phyloP scores from a whole-genome alignment of 1,284 basidiomycete species.

The Hypsizygus ulmarius region DNA sequence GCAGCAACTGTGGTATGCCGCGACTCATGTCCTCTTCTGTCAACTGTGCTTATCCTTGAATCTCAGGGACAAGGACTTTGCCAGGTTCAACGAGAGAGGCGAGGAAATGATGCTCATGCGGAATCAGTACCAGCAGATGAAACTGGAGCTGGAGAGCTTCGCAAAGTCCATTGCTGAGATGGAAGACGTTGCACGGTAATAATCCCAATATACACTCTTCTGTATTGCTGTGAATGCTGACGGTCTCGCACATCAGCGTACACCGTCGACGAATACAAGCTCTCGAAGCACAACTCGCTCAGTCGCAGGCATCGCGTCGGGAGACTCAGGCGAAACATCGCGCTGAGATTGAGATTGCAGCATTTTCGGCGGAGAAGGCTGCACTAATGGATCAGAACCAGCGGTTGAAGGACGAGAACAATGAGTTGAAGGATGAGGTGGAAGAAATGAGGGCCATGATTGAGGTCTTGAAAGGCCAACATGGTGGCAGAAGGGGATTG shows the following conservation, averaged over 20 bases:
- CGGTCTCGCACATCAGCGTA: conserved; percentile 32
- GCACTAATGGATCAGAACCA: conserved; percentile 46
- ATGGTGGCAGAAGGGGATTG: conserved; percentile 46
- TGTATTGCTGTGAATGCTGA: conserved; percentile 14
- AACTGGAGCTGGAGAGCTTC: conserved; percentile 55
- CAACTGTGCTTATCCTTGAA: neutral
- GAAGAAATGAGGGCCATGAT: conserved; percentile 72
- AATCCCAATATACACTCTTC: conserved; percentile 2
- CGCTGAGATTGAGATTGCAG: conserved; percentile 33
- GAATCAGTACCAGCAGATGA: conserved; percentile 60
- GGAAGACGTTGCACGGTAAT: conserved; percentile 56
- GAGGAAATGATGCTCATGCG: conserved; percentile 55
- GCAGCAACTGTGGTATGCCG: conserved; percentile 62
- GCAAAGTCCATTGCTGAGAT: conserved; percentile 48
- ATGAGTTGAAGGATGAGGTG: conserved; percentile 56
- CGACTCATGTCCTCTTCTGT: neutral
- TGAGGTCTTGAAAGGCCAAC: conserved; percentile 58
- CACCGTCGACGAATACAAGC: conserved; percentile 57
- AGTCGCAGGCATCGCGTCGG: conserved; percentile 23
- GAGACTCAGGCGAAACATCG: conserved; percentile 18
- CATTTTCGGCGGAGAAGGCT: conserved; percentile 44
- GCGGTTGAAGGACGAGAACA: conserved; percentile 55
- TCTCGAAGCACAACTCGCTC: conserved; percentile 52
- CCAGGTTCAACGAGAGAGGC: conserved; percentile 62
- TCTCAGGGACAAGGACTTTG: conserved; percentile 69